A percentile compares a stretch with the other conserved stretches of the same genome.
Conservation (phyloP, 2,329 filamentous ascomycete genomes). For the Colletotrichum sublineola region DNA sequence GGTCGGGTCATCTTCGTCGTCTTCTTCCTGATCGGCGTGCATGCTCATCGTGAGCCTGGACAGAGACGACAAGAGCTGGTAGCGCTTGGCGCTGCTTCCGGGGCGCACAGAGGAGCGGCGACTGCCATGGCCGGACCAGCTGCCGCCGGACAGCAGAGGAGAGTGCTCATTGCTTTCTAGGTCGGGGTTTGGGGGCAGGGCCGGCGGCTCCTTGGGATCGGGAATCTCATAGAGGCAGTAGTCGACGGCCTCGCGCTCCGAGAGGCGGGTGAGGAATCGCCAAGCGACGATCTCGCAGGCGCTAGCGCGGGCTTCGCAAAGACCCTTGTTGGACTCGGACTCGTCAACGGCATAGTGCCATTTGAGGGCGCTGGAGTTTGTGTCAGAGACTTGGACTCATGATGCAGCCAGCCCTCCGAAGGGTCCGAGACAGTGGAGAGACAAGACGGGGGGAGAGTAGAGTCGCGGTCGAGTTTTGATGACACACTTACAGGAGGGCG, state of each 20-base stretch:
- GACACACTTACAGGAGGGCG: constrained; percentile 74
- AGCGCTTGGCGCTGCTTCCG: constrained; percentile 60
- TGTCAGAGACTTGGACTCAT: constrained; percentile 3
- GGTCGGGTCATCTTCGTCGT: constrained; percentile 72
- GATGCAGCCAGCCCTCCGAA: no score
- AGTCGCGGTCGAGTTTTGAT: not conserved
- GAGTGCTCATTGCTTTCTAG: constrained; percentile 64
- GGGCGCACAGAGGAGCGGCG: constrained; percentile 45
- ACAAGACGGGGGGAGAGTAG: not conserved
- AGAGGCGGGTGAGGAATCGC: constrained; percentile 79
- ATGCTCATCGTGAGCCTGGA: constrained; percentile 67
- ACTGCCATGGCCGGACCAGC: constrained; percentile 43
- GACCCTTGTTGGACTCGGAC: constrained; percentile 68
- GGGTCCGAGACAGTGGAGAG: not conserved
- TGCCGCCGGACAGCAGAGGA: constrained; percentile 58
- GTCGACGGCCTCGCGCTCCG: constrained; percentile 80
- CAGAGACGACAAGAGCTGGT: constrained; percentile 66
- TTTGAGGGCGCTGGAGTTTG: constrained; percentile 72
- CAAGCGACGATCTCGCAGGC: constrained; percentile 87
- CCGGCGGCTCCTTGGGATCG: constrained; percentile 49
- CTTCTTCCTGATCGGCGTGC: constrained; percentile 53
- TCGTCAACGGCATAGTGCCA: constrained; percentile 77
- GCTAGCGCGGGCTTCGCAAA: constrained; percentile 77
- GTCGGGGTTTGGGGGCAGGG: constrained; percentile 46
- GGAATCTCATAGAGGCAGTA: constrained; percentile 82